A percentile compares a stretch with the other conserved stretches of the same genome.
Conservation (phyloP, 495 filamentous ascomycete genomes). For the Penicillium manginii region DNA sequence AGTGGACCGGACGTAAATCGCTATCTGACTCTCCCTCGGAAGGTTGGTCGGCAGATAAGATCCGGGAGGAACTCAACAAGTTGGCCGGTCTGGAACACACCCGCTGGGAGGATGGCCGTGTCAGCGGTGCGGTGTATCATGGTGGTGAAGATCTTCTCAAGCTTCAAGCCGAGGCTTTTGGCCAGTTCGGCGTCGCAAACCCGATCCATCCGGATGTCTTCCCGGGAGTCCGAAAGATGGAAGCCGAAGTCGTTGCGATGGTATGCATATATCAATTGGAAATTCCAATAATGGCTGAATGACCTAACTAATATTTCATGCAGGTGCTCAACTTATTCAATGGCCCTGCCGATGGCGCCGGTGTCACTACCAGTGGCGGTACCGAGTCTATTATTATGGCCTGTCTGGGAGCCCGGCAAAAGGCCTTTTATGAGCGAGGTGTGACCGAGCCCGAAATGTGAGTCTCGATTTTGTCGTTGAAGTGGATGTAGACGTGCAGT, state of each 20-base stretch:
- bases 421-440: conserved; percentile 80
- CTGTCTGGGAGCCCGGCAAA: conserved; percentile 83
- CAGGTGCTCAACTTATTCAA: conserved; percentile 86
- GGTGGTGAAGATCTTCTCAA: conserved; percentile 82
- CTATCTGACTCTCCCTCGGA: conserved; percentile 78
- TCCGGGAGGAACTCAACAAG: conserved; percentile 78
- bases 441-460: conserved; percentile 96
- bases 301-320: conserved; percentile 4
- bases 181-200: conserved; percentile 92
- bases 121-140: conserved; percentile 96
- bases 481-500: neutral
- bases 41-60: conserved; percentile 78
- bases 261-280: conserved; percentile 38
- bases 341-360: conserved; percentile 79
- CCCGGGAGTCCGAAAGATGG: conserved; percentile 98
- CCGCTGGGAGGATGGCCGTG: conserved; percentile 92
- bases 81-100: conserved; percentile 89
- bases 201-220: conserved; percentile 99
- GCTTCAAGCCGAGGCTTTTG: conserved; percentile 89
- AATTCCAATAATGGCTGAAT: neutral
- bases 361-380: conserved; percentile 89
- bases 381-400: conserved; percentile 98
- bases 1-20: conserved; percentile 71
- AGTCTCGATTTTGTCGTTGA: conserved; percentile 23
- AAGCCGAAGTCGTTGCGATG: conserved; percentile 98